Base-by-base conservation (phyloP, 495 filamentous ascomycete species). In the Aspergillus biplanus region DNA sequence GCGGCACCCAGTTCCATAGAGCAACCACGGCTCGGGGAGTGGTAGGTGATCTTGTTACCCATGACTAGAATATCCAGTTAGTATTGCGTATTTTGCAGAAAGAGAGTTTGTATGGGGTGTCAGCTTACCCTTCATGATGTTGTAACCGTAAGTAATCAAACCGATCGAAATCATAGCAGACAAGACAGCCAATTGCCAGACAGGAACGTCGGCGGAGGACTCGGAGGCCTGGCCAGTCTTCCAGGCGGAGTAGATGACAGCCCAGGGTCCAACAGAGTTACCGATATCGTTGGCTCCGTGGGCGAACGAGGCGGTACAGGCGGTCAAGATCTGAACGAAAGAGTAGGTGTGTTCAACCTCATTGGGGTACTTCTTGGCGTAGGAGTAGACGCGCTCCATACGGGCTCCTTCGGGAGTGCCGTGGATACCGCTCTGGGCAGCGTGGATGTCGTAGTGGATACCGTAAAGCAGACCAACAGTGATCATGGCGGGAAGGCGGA, bases 271-370 rank as follows among this genome's bases (percentile, higher is more conserved):
- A 65, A 92, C 85, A 13, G 90, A 89, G 78, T 92, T 92, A 49
- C 86, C 81, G 62, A 92, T 85, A 71, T 92, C 91, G 73, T 94
- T 94, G 68, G 90, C 87, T 56, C 90, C 90, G 76, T 93, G 90
- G 3, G 90, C 86, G 59, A 93, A 91, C 2, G 89, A 91, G 6
- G 88, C 86, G 31, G 89, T 91, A 73, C 84, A 86, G 55, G 90
- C 90, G 16, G 89, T 92, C 49, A 91, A 64, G 61, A 92, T 73
- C 78, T 93, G 90, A 62, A 91, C 75, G 77, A 89, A 92, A 16
- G 89, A 89, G 76, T 88, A 92, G 35, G 84, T 83, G 78, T 92
- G 86, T 75, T 93, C 90, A 72, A 88, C 86, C 68, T 87, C 83
- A 76, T 92, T 91, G 75, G 89, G 84, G 75, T 87, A 92, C 70